Base-by-base conservation (phyloP, 805 yeast species). In the Torulaspora gathmanii region DNA sequence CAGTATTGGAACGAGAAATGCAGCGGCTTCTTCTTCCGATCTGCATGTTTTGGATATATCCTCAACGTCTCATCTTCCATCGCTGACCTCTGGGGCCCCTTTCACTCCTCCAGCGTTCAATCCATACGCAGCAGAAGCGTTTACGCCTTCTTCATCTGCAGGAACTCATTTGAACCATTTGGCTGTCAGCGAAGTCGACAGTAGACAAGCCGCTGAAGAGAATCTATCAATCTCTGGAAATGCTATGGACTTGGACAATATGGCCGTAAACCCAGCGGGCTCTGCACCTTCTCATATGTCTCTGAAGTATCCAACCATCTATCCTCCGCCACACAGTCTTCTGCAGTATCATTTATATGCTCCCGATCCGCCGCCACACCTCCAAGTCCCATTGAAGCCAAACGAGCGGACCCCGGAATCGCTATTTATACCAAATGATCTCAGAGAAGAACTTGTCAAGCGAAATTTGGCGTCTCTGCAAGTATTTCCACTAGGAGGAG, bases 281-380 rank as follows among this genome's bases (percentile, higher is more conserved):
- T 11, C 42, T 20, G 33, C 37, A 10, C 29, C 46, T 7, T 37
- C 50, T n/a, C 48, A 46, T 9, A 8, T 46, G 8, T 37, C 45
- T 38, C 39, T 54, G 15, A 64, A 62, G 36, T 66, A 60, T 35
- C 62, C 70, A 13, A 46, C 58, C 4, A 50, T 67, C 13, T 68
- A 71, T 23, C 71, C 74, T 23, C 73, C 70, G 35, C 55, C 71
- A 6, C 65, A 64, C 31, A 67, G 65, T 31, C 54, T 64, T 53
- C 69, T 86, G 35, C 88, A 88, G 57, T 86, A 86, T 61, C 96
- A 90, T 65, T 67, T 88, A 31, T 90, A 91, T 66, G 93, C 96
- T 0, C 97, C 97, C 2, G 75, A 79, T 25, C 91, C 96, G 8
- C 87, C 90, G 2, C 90, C 89, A 7, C 81, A 83, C 58, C 63